phyloP scores from a whole-genome alignment of 371 early-diverging fungal genomes.

The Mucor irregularis region DNA sequence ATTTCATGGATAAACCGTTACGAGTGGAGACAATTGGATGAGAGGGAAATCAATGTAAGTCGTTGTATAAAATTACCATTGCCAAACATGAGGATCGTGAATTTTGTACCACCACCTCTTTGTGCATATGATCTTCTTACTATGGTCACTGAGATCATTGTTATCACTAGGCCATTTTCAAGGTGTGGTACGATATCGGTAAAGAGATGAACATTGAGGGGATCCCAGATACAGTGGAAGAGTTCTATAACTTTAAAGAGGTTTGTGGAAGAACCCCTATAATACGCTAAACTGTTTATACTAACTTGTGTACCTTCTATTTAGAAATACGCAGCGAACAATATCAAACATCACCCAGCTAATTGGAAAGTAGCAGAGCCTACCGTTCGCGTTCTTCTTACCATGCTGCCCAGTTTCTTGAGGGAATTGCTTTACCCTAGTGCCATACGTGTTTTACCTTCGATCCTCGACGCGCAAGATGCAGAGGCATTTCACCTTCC shows the following conservation, averaged over 20 bases:
- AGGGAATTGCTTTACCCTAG: not conserved
- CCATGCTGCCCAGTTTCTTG: not conserved
- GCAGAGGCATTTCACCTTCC: not conserved
- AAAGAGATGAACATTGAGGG: constrained; percentile 41
- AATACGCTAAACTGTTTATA: not conserved
- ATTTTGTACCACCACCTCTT: too few relatives aligned
- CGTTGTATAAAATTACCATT: too few relatives aligned
- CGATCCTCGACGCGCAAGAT: not conserved
- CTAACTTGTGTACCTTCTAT: too few relatives aligned
- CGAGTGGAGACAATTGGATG: constrained; percentile 41
- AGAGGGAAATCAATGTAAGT: constrained; percentile 41
- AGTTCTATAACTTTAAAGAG: constrained; percentile 27
- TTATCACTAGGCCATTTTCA: constrained; percentile 29
- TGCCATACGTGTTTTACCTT: not conserved
- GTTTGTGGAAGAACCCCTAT: constrained; percentile 5
- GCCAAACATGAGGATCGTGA: constrained; percentile 5
- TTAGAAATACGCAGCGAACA: too few relatives aligned
- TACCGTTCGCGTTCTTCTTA: not conserved
- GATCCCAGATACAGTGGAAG: constrained; percentile 41
- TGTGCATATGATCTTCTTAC: too few relatives aligned
- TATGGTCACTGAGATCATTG: too few relatives aligned
- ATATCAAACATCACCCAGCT: too few relatives aligned
- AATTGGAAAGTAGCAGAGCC: not conserved
- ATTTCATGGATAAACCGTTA: constrained; percentile 37
- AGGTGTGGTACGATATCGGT: constrained; percentile 37